Conservation (phyloP, 805 yeast species). For the Metschnikowia cubensis region DNA sequence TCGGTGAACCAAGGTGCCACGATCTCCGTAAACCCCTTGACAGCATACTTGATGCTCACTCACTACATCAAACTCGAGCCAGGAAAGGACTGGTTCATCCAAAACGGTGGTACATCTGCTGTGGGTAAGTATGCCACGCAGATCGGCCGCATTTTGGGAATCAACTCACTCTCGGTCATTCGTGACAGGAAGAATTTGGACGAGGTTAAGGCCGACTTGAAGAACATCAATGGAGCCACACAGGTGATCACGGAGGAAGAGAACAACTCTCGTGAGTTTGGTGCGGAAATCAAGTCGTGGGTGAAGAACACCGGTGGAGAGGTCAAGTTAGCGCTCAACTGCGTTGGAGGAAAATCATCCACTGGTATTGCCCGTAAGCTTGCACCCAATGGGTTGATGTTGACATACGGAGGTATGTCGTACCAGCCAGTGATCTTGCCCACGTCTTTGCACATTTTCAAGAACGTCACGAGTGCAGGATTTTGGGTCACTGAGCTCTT, state of each 20-base stretch:
- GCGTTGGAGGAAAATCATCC: constrained; percentile 88
- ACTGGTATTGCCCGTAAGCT: constrained; percentile 81
- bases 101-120: constrained; percentile 94
- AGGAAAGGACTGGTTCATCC: constrained; percentile 84
- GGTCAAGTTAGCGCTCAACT: constrained; percentile 79
- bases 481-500: constrained; percentile 79
- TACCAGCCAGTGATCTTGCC: constrained; percentile 92
- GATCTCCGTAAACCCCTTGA: constrained; percentile 84
- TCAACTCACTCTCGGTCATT: constrained; percentile 81
- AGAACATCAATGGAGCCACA: constrained; percentile 68
- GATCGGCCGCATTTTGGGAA: constrained; percentile 71
- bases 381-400: constrained; percentile 65
- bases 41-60: constrained; percentile 85
- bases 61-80: constrained; percentile 56
- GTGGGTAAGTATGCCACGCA: constrained; percentile 93
- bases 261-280: constrained; percentile 64
- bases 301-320: constrained; percentile 45
- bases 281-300: constrained; percentile 53
- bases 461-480: constrained; percentile 79
- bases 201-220: constrained; percentile 50
- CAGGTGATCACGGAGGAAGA: constrained; percentile 87
- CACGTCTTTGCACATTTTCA: constrained; percentile 84
- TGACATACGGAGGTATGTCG: constrained; percentile 98
- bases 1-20: constrained; percentile 72
- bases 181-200: constrained; percentile 80